Conservation (phyloP, 2,329 filamentous ascomycete species). For the Pseudocercospora eumusae region DNA sequence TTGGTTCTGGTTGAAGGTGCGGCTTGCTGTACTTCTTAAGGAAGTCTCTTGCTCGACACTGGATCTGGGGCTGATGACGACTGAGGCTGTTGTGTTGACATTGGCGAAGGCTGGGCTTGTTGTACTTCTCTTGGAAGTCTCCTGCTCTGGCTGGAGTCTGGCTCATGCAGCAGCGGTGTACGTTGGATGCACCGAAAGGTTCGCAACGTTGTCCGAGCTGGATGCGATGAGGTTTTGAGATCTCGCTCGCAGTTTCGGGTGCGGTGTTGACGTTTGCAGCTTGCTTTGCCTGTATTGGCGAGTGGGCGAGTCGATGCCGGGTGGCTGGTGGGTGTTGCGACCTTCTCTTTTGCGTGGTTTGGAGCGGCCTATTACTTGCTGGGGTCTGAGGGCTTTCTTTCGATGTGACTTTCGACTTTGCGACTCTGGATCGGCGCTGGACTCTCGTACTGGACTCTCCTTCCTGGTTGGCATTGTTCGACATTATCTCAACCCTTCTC, state of each 20-base stretch:
- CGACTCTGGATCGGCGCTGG: too few relatives aligned
- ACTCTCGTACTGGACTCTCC: too few relatives aligned
- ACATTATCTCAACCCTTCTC: too few relatives aligned
- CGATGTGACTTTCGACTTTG: not conserved
- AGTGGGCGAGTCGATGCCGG: conserved; percentile 9
- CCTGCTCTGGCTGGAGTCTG: not conserved
- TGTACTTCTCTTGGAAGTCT: conserved; percentile 6
- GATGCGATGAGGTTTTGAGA: not conserved
- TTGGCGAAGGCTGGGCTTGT: not conserved
- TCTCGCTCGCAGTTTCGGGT: not conserved
- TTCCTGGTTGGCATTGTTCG: too few relatives aligned
- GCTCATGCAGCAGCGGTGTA: not conserved
- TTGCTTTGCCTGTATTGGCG: not conserved
- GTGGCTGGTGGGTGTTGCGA: conserved; percentile 7
- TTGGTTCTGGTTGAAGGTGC: not conserved
- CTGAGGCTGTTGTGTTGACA: not conserved
- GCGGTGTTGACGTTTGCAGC: conserved; percentile 7
- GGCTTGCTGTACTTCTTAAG: not conserved
- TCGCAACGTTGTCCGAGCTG: conserved; percentile 10
- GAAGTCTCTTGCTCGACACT: conserved; percentile 5
- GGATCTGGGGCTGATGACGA: not conserved
- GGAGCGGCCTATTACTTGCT: not conserved
- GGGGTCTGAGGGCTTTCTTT: not conserved
- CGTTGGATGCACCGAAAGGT: not conserved
- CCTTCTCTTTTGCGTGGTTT: not conserved